A percentile compares a stretch with the other conserved stretches of the same genome.
These are phyloP conservation scores for Ophidiomyces ophidiicola DNA, from an alignment of 2,329 filamentous ascomycete species.

Conservation along the genomic window DNA sequence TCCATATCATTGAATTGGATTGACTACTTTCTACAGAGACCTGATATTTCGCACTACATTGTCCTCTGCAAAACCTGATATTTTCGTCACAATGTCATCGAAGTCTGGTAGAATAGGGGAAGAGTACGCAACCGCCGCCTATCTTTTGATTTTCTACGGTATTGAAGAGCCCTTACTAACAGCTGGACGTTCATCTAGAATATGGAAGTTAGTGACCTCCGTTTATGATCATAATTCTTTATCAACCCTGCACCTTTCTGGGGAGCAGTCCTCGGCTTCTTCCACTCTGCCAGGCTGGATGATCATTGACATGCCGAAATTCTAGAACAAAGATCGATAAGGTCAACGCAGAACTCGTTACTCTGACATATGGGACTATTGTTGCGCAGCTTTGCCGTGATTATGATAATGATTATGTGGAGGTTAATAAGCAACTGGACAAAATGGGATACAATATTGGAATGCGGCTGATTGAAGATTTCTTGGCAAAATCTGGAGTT, in stretches of 20 bases:
- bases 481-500: constrained; percentile 86
- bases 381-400: constrained; percentile 94
- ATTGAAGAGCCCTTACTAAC: constrained; percentile 16
- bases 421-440: constrained; percentile 95
- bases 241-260: constrained; percentile 5
- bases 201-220: constrained; percentile 68
- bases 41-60: no score
- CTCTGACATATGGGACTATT: constrained; percentile 93
- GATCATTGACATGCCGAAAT: no score
- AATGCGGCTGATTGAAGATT: constrained; percentile 89
- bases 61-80: no score
- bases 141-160: background rate
- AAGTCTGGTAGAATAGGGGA: constrained; percentile 60
- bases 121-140: constrained; percentile 46
- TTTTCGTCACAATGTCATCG: constrained; percentile 43
- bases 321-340: constrained; percentile 85
- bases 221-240: background rate
- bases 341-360: constrained; percentile 94
- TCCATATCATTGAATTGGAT: background rate
- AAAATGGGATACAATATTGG: constrained; percentile 99
- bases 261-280: no score
- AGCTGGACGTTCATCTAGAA: constrained; percentile 43
- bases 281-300: no score
- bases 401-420: constrained; percentile 82
- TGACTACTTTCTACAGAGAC: background rate